Percentiles rank a stretch among this genome's conserved stretches.
Evolutionary conservation across 2,329 filamentous ascomycete genomes (phyloP).

Genomic region (Podosphaera xanthii): DNA sequence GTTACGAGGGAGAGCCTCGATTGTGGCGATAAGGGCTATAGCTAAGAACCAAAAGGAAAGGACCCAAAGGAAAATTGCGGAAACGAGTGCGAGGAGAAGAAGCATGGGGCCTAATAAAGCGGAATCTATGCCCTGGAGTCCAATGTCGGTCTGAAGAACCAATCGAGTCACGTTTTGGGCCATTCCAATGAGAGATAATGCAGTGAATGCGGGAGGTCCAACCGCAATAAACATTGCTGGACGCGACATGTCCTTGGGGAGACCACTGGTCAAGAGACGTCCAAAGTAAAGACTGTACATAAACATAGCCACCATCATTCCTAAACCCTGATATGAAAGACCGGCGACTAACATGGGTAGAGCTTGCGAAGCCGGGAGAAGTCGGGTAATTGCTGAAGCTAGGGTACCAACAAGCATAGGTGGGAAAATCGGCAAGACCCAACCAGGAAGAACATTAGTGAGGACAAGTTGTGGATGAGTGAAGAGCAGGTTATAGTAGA

Average conservation of each 20-base stretch:
- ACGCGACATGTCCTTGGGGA: slow-evolving; percentile 39
- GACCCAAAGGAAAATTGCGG: slow-evolving; percentile 39
- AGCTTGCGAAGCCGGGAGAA: slow-evolving; percentile 31
- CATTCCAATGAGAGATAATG: slow-evolving; percentile 46
- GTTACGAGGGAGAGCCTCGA: slow-evolving; percentile 21
- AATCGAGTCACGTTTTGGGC: slow-evolving; percentile 24
- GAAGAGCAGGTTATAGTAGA: slow-evolving; percentile 48
- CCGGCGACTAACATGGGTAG: slow-evolving; percentile 43
- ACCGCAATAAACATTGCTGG: slow-evolving; percentile 56
- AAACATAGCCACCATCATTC: slow-evolving; percentile 42
- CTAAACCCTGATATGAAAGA: slow-evolving; percentile 45
- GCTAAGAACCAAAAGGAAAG: slow-evolving; percentile 33
- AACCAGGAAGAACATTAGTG: slow-evolving; percentile 49
- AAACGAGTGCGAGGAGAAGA: slow-evolving; percentile 18
- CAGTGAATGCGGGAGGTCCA: slow-evolving; percentile 51
- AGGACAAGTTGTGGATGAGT: slow-evolving; percentile 24
- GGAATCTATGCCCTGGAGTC: slow-evolving; percentile 17
- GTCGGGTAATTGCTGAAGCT: slow-evolving; percentile 37
- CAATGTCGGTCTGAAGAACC: slow-evolving; percentile 7
- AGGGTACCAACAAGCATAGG: slow-evolving; percentile 53
- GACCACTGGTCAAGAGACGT: slow-evolving; percentile 35
- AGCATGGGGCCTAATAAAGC: slow-evolving; percentile 18
- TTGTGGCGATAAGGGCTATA: slow-evolving; percentile 19
- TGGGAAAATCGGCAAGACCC: slow-evolving; percentile 53
- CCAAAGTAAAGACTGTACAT: slow-evolving; percentile 55